Evolutionary conservation across 148 eudicot species (phyloP).

Genomic region (Chenopodium suecicum): DNA sequence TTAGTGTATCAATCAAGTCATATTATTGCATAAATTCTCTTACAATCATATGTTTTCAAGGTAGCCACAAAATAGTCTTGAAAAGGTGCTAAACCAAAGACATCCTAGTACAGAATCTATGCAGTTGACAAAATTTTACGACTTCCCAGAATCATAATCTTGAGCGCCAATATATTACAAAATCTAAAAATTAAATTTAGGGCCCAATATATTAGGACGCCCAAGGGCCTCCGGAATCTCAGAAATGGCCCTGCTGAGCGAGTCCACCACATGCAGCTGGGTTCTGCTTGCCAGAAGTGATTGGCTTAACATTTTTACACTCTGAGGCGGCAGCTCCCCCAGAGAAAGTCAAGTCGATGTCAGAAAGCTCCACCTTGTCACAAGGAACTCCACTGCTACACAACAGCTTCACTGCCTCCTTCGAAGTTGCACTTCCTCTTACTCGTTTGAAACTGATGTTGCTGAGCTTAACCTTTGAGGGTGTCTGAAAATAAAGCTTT

Average conservation of each 20-base stretch:
- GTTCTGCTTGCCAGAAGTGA: constrained; percentile 25
- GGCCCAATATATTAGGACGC: too few species aligned
- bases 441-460: constrained; percentile 43
- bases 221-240: too few species aligned
- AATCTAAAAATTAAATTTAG: too few species aligned
- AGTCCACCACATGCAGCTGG: constrained; percentile 27
- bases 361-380: constrained; percentile 34
- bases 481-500: constrained; percentile 14
- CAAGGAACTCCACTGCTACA: constrained; percentile 47
- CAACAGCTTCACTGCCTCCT: constrained; percentile 33
- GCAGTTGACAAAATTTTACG: neutral
- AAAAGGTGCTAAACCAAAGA: neutral
- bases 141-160: too few species aligned
- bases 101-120: neutral
- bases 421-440: constrained; percentile 40
- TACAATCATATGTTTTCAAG: too few species aligned
- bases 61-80: neutral
- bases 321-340: constrained; percentile 34
- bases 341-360: constrained; percentile 43
- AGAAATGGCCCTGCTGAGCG: neutral
- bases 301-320: constrained; percentile 45
- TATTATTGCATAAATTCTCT: too few species aligned
- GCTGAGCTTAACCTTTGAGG: constrained; percentile 50
- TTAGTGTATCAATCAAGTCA: too few species aligned
- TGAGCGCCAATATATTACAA: too few species aligned